A percentile compares a stretch with the other conserved stretches of the same genome.
Evolutionary conservation across 441 rosid genomes (phyloP).

Genomic region (Sinapis alba): DNA sequence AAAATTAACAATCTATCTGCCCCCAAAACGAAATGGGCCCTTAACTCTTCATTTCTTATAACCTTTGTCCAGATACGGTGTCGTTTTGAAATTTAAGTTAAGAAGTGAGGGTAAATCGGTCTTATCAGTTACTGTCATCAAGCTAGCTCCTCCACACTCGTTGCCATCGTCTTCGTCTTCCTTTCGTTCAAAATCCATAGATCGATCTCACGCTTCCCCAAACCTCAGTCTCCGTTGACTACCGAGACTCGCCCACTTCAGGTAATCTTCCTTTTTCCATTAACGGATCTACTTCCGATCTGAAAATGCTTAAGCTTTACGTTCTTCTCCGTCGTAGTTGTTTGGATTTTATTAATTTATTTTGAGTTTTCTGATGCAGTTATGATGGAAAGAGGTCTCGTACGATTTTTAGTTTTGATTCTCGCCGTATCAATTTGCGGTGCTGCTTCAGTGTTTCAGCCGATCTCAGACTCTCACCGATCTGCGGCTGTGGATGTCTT

Average conservation of each 20-base stretch:
- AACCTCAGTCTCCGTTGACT: constrained; percentile 43
- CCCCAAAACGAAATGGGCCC: too few species aligned
- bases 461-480: constrained; percentile 88
- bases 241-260: constrained; percentile 34
- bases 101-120: constrained; percentile 25
- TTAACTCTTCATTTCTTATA: too few species aligned
- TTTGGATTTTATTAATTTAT: not conserved
- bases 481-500: constrained; percentile 86
- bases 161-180: not conserved
- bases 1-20: too few species aligned
- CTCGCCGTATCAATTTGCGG: constrained; percentile 54
- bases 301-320: not conserved
- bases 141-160: not conserved
- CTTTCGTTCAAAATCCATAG: constrained; percentile 17
- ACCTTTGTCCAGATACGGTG: too few species aligned
- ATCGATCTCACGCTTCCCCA: constrained; percentile 16
- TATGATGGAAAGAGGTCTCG: constrained; percentile 64
- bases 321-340: constrained; percentile 4
- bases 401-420: constrained; percentile 48
- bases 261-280: not conserved
- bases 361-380: constrained; percentile 39
- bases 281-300: constrained; percentile 27
- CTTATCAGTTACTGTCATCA: not conserved
- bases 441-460: constrained; percentile 66
- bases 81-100: constrained; percentile 1